Evolutionary conservation across 768 basidiomycete genomes (phyloP).

Genomic region (Candolleomyces eurysporus): DNA sequence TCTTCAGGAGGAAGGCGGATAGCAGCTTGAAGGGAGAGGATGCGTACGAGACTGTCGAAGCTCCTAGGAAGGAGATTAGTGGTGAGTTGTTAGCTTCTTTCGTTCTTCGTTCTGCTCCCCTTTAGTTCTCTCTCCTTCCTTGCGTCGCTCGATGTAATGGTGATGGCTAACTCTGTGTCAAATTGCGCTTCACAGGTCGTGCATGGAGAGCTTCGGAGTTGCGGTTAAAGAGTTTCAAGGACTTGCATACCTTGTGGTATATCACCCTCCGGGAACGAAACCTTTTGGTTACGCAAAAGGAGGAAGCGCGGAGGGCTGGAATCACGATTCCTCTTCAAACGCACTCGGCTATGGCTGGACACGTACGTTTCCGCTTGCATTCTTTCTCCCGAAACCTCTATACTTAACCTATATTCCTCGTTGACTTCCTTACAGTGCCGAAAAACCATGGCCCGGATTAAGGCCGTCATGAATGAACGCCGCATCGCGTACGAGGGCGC

Average conservation of each 20-base stretch:
- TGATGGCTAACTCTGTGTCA: neutral
- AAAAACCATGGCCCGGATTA: conserved; percentile 97
- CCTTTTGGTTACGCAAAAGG: conserved; percentile 82
- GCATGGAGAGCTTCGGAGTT: conserved; percentile 87
- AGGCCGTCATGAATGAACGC: conserved; percentile 88
- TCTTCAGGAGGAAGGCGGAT: conserved; percentile 62
- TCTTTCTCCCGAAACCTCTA: neutral
- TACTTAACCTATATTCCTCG: conserved; percentile 1
- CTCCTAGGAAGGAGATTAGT: conserved; percentile 25
- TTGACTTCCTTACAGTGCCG: conserved; percentile 56
- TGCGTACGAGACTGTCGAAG: conserved; percentile 49
- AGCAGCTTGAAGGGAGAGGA: conserved; percentile 43
- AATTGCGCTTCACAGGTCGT: conserved; percentile 55
- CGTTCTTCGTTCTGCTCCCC: too few relatives aligned
- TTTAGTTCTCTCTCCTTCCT: neutral
- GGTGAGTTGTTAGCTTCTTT: conserved; percentile 19
- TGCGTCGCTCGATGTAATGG: neutral
- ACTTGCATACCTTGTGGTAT: conserved; percentile 96
- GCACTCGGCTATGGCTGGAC: conserved; percentile 36
- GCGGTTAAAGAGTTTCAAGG: conserved; percentile 86
- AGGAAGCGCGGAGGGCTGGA: conserved; percentile 69
- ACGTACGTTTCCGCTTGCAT: conserved; percentile 33
- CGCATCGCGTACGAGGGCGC: conserved; percentile 81
- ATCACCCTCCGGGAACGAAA: conserved; percentile 86
- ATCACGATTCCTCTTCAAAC: conserved; percentile 32